These are phyloP conservation scores for Calonectria leucothoes DNA, from an alignment of 2,329 filamentous ascomycete genomes.

Conservation along the genomic window DNA sequence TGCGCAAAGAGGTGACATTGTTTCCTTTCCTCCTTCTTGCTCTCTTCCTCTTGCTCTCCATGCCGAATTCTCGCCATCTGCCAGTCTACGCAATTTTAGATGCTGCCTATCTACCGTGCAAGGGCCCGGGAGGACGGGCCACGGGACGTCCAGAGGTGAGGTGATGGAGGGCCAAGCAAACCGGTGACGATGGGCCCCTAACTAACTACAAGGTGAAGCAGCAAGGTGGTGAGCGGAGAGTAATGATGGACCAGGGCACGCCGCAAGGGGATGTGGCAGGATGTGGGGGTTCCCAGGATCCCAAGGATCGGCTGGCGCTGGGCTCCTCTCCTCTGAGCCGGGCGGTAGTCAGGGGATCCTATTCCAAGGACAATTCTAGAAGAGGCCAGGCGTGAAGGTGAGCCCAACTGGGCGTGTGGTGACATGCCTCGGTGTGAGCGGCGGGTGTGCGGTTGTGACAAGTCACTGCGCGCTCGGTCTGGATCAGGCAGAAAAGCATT, in stretches of 20 bases:
- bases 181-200: neutral
- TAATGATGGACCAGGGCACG: conserved; percentile 11
- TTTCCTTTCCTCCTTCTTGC: too few species aligned
- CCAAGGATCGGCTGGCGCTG: conserved; percentile 33
- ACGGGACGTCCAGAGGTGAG: conserved; percentile 7
- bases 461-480: conserved; percentile 21
- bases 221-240: conserved; percentile 2
- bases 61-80: neutral
- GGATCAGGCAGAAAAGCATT: conserved; percentile 3
- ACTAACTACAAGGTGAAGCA: conserved; percentile 20
- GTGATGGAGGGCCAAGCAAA: neutral
- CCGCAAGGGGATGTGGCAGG: conserved; percentile 20
- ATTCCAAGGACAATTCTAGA: conserved; percentile 44
- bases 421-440: conserved; percentile 23
- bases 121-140: neutral
- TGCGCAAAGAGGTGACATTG: neutral
- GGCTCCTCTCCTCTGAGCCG: conserved; percentile 33
- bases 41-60: neutral
- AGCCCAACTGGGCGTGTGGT: conserved; percentile 10
- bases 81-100: neutral
- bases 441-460: conserved; percentile 18
- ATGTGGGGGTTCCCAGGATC: conserved; percentile 36
- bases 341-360: conserved; percentile 31
- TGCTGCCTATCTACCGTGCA: neutral
- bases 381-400: conserved; percentile 25